phyloP scores from a whole-genome alignment of 768 basidiomycete genomes.

The Coprinopsis strossmayeri region DNA sequence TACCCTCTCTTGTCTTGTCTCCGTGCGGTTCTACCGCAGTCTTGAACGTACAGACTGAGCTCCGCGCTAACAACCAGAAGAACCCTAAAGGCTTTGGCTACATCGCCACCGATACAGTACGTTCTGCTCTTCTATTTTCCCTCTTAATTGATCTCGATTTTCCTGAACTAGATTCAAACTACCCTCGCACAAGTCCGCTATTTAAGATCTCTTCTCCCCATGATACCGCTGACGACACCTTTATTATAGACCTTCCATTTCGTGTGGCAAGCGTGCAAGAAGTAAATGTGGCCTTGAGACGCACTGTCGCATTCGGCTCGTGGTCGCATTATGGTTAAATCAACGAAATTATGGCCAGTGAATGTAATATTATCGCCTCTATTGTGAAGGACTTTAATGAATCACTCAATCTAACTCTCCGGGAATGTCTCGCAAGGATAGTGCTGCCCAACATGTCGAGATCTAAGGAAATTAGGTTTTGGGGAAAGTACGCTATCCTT shows the following conservation, averaged over 20 bases:
- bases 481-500: no score
- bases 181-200: constrained; percentile 10
- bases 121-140: not conserved
- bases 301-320: no score
- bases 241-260: constrained; percentile 16
- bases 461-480: no score
- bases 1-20: constrained; percentile 16
- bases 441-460: no score
- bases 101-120: constrained; percentile 18
- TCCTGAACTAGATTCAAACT: constrained; percentile 10
- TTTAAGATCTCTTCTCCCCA: not conserved
- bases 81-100: constrained; percentile 19
- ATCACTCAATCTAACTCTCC: no score
- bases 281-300: no score
- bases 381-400: no score
- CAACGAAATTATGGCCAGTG: no score
- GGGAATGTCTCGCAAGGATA: no score
- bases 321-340: no score
- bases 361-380: no score
- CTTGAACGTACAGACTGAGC: constrained; percentile 18
- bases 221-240: not conserved
- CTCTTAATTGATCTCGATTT: not conserved
- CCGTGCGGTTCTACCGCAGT: constrained; percentile 19
- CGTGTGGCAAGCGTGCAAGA: constrained; percentile 15
- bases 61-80: constrained; percentile 17